Conservation (phyloP, 768 basidiomycete genomes). For the Pisolithus marmoratus region DNA sequence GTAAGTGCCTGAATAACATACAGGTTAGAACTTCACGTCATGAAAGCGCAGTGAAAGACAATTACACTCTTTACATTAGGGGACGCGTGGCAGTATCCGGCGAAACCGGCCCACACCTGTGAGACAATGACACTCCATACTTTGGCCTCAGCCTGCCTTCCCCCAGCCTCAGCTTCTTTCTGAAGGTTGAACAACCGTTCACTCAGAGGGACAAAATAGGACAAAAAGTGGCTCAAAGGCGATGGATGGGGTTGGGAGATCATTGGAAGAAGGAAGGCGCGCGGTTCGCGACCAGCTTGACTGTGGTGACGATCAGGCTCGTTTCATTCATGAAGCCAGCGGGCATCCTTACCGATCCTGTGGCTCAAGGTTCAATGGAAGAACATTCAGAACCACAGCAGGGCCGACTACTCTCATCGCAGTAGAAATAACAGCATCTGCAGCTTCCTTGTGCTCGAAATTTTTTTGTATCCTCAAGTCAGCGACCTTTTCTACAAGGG, state of each 20-base stretch:
- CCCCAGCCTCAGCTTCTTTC: conserved; percentile 69
- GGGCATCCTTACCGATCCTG: conserved; percentile 55
- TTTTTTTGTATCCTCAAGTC: conserved; percentile 70
- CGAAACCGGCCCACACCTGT: conserved; percentile 90
- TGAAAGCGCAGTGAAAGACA: background rate
- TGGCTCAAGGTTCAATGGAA: conserved; percentile 87
- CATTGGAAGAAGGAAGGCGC: conserved; percentile 88
- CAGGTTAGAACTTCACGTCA: conserved; percentile 2
- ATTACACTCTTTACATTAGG: conserved; percentile 67
- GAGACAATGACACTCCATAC: conserved; percentile 92
- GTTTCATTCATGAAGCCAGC: background rate
- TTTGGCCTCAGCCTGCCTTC: conserved; percentile 80
- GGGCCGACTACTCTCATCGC: conserved; percentile 88
- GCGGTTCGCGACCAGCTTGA: conserved; percentile 70
- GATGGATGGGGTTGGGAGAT: conserved; percentile 78
- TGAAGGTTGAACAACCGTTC: conserved; percentile 90
- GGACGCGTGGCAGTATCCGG: conserved; percentile 83
- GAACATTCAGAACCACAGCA: conserved; percentile 58
- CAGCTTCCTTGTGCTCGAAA: conserved; percentile 89
- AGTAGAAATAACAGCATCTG: conserved; percentile 69
- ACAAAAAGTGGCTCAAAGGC: conserved; percentile 77
- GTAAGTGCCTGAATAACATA: conserved; percentile 54
- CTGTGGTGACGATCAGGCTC: conserved; percentile 32
- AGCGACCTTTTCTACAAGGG: conserved; percentile 65
- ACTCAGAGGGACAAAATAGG: conserved; percentile 89